Conservation (phyloP, 441 rosid genomes). For the Syzygium malaccense region DNA sequence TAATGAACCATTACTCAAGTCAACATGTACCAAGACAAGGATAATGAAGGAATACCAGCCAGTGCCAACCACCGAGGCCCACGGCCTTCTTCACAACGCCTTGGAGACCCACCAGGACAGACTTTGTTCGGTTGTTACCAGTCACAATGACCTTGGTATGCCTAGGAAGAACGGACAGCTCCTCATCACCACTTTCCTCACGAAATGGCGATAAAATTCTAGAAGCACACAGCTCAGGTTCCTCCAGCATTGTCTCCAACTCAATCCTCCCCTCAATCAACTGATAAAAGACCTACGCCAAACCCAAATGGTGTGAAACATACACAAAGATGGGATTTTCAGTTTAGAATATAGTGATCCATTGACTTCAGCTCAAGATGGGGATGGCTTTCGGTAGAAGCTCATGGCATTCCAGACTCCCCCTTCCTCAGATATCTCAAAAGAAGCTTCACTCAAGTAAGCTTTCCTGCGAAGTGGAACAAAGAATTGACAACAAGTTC, state of each 20-base stretch:
- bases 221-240: neutral
- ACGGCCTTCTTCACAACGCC: conserved; percentile 22
- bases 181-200: neutral
- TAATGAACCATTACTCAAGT: neutral
- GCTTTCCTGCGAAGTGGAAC: neutral
- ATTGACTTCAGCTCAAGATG: neutral
- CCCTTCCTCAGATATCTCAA: neutral
- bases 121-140: conserved; percentile 18
- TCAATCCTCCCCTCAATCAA: neutral
- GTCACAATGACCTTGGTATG: conserved; percentile 21
- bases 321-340: neutral
- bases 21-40: neutral
- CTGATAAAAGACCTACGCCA: neutral
- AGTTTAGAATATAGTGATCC: neutral
- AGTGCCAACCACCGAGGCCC: conserved; percentile 18
- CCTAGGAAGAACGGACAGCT: conserved; percentile 13
- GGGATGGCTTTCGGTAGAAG: neutral
- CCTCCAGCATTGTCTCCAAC: neutral
- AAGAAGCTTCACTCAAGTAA: neutral
- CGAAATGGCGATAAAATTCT: neutral
- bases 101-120: conserved; percentile 15
- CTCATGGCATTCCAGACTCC: neutral
- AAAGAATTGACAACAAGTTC: neutral
- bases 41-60: conserved; percentile 4
- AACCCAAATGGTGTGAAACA: neutral